Evolutionary conservation across 768 basidiomycete species (phyloP).

Genomic region (Leccinum longicurvipes): DNA sequence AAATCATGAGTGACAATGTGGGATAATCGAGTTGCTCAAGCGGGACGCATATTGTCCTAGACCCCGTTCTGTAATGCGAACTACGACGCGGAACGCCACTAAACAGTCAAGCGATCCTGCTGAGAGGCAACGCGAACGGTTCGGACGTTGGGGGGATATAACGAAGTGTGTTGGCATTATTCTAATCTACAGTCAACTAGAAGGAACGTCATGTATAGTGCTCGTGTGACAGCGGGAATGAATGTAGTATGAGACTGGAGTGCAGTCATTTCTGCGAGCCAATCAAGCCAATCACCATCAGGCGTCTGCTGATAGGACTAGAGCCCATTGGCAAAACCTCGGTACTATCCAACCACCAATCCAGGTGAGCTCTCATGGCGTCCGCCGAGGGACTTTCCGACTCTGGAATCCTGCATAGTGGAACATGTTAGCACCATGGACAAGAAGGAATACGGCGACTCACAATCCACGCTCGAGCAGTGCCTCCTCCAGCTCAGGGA

Average conservation of each 20-base stretch:
- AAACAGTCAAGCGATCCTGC: too few relatives aligned
- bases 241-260: not conserved
- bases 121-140: not conserved
- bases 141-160: not conserved
- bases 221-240: not conserved
- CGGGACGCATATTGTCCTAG: too few relatives aligned
- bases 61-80: too few relatives aligned
- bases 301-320: slow-evolving; percentile 44
- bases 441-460: slow-evolving; percentile 26
- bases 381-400: slow-evolving; percentile 36
- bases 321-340: slow-evolving; percentile 34
- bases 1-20: too few relatives aligned
- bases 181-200: slow-evolving; percentile 11
- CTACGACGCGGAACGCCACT: not conserved
- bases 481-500: slow-evolving; percentile 58
- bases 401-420: slow-evolving; percentile 36
- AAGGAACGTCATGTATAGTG: slow-evolving; percentile 1
- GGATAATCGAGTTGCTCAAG: too few relatives aligned
- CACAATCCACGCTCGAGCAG: slow-evolving; percentile 78
- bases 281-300: slow-evolving; percentile 45
- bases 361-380: slow-evolving; percentile 47
- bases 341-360: slow-evolving; percentile 63
- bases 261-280: slow-evolving; percentile 27
- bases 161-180: slow-evolving; percentile 9
- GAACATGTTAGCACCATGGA: not conserved